These are phyloP conservation scores for Scenedesmus sp. DNA, from an alignment of 163 green algal genomes.

Conservation along the genomic window DNA sequence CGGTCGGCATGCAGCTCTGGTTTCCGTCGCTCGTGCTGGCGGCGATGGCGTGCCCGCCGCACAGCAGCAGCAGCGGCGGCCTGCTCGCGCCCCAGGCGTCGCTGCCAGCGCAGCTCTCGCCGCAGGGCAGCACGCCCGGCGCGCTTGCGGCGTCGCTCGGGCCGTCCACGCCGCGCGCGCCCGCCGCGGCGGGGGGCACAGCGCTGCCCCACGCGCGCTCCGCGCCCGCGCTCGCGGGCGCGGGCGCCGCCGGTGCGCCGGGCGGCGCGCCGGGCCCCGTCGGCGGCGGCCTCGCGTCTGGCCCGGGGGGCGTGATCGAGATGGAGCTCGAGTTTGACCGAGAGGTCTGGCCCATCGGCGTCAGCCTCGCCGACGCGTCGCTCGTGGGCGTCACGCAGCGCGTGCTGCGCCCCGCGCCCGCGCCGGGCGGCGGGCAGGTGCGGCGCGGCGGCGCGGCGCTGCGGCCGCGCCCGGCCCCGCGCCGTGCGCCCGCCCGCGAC, in stretches of 20 bases:
- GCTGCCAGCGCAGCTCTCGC: conserved; percentile 58
- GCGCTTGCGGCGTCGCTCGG: background rate
- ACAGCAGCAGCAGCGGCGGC: conserved; percentile 21
- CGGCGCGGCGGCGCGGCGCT: too few species aligned
- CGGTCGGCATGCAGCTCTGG: conserved; percentile 89
- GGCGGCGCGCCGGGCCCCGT: too few species aligned
- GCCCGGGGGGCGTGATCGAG: too few species aligned
- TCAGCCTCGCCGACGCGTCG: conserved; percentile 80
- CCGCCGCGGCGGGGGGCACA: too few species aligned
- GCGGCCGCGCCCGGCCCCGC: background rate
- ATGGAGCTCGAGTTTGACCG: conserved; percentile 93
- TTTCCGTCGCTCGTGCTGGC: conserved; percentile 73
- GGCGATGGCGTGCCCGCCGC: background rate
- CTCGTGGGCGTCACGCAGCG: conserved; percentile 88
- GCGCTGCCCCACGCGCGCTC: too few species aligned
- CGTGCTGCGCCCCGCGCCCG: conserved; percentile 49
- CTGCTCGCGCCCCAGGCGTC: conserved; percentile 37
- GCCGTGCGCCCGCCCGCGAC: too few species aligned
- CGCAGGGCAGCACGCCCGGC: background rate
- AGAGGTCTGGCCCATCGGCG: conserved; percentile 87
- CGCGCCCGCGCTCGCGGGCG: too few species aligned
- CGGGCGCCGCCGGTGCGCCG: too few species aligned
- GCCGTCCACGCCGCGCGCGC: background rate
- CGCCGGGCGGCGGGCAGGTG: conserved; percentile 1
- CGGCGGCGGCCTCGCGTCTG: too few species aligned